Evolutionary conservation across 768 basidiomycete genomes (phyloP).

Genomic region (Trichaptum fuscoviolaceum): DNA sequence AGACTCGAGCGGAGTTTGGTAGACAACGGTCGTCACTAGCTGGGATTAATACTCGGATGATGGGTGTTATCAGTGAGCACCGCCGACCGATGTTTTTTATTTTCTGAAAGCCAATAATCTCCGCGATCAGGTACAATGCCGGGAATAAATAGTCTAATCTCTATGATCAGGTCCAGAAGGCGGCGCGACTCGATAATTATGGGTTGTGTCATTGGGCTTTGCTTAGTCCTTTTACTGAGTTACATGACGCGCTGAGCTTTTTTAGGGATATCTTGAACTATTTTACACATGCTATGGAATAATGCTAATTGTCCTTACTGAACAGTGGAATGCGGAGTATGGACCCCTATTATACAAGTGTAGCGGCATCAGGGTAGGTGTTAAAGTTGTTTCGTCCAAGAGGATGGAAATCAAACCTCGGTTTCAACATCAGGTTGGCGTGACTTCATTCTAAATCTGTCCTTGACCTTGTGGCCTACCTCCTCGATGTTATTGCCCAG

Average conservation of each 20-base stretch:
- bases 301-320: background rate
- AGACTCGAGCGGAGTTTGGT: conserved; percentile 88
- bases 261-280: background rate
- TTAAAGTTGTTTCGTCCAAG: background rate
- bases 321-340: background rate
- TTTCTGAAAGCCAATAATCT: background rate
- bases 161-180: conserved; percentile 90
- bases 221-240: conserved; percentile 56
- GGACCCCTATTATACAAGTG: background rate
- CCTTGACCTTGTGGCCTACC: conserved; percentile 33
- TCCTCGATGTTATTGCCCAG: conserved; percentile 46
- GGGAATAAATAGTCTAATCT: conserved; percentile 86
- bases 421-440: background rate
- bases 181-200: conserved; percentile 87
- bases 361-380: background rate
- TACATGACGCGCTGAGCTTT: conserved; percentile 29
- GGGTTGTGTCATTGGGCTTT: conserved; percentile 83
- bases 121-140: conserved; percentile 68
- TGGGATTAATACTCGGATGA: conserved; percentile 81
- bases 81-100: conserved; percentile 3
- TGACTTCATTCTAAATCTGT: conserved; percentile 31
- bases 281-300: background rate
- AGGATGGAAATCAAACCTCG: background rate
- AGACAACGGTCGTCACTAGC: conserved; percentile 72
- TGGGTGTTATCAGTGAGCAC: conserved; percentile 70